Base-by-base conservation (phyloP, 805 yeast genomes). In the Nakazawaea anatomiae region DNA sequence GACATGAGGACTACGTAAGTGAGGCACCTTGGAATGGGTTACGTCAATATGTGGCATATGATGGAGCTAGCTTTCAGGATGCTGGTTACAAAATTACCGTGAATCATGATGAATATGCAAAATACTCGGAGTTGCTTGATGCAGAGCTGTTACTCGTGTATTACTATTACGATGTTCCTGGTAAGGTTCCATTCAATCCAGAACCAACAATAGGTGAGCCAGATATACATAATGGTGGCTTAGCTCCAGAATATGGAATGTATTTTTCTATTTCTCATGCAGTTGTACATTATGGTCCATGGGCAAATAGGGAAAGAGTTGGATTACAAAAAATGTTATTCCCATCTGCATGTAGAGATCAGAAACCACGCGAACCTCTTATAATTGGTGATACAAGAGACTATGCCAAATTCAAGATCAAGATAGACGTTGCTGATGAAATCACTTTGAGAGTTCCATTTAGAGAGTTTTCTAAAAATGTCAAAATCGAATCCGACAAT, bases 221-320 rank as follows among this genome's bases (percentile, higher is more conserved):
- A 1, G 85, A 80, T 55, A 68, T 83, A 35, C 85, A 85, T 4
- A 79, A 80, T 53, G 72, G 78, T 35, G 87, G 82, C 4, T 55
- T 73, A 4, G 69, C 85, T 0, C 90, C 90, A 1, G 71, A 70
- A 44, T 72, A 74, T 61, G 91, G 91, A 0, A 57, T 85, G 6
- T 85, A 85, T 48, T 47, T 91, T 7, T 72, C 72, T 11, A 55
- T 89, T 2, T 72, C 77, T 1, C 76, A 78, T 50, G 82, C 89
- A 0, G 82, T 87, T 0, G 68, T 89, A 1, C 85, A 85, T 57
- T 91, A 89, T 61, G 99, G 99, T 0, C 96, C 99, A 0, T 92
- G 97, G 97, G 87, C 97, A 0, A 96, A 94, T 53, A 80, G 92
- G 38, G 96, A 94, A 64, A 65, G 96, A 14, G 73, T 73, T 2